Percentiles rank a stretch among this genome's conserved stretches.
Conservation (phyloP, 192 early-diverging fungal genomes). For the Entomortierella parvispora region DNA sequence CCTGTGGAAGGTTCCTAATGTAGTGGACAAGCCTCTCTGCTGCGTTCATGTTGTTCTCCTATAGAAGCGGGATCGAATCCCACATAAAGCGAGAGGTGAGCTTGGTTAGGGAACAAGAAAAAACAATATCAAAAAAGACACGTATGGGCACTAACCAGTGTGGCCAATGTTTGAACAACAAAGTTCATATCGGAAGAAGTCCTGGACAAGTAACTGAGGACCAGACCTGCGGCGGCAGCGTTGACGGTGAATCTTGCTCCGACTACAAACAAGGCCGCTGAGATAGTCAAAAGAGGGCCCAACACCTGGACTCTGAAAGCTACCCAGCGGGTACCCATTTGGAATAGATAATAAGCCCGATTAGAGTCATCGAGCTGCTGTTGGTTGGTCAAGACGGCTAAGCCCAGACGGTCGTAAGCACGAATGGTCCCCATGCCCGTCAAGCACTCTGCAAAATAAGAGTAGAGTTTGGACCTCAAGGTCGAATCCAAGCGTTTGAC, state of each 20-base stretch:
- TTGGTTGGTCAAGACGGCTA: conserved; percentile 58
- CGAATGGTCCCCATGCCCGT: conserved; percentile 83
- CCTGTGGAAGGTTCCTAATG: conserved; percentile 22
- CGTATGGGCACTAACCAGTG: conserved; percentile 62
- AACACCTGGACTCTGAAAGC: conserved; percentile 75
- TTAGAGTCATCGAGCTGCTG: conserved; percentile 76
- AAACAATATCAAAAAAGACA: too few species aligned
- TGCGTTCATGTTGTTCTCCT: conserved; percentile 36
- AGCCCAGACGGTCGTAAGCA: conserved; percentile 58
- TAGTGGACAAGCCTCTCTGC: conserved; percentile 15
- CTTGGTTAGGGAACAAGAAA: too few species aligned
- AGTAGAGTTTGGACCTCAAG: conserved; percentile 76
- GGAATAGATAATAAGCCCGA: conserved; percentile 77
- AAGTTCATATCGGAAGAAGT: conserved; percentile 76
- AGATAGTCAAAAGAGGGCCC: conserved; percentile 75
- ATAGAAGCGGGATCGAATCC: background rate
- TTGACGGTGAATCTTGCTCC: conserved; percentile 59
- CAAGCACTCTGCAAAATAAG: conserved; percentile 78
- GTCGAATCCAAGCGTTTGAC: conserved; percentile 85
- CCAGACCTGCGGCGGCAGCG: conserved; percentile 76
- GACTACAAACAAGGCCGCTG: conserved; percentile 76
- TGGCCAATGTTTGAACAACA: conserved; percentile 63
- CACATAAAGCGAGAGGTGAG: too few species aligned
- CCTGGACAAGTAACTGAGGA: conserved; percentile 76
- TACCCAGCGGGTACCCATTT: conserved; percentile 72